Base-by-base conservation (phyloP, 1,284 basidiomycete genomes). In the Moesziomyces parantarcticus region DNA sequence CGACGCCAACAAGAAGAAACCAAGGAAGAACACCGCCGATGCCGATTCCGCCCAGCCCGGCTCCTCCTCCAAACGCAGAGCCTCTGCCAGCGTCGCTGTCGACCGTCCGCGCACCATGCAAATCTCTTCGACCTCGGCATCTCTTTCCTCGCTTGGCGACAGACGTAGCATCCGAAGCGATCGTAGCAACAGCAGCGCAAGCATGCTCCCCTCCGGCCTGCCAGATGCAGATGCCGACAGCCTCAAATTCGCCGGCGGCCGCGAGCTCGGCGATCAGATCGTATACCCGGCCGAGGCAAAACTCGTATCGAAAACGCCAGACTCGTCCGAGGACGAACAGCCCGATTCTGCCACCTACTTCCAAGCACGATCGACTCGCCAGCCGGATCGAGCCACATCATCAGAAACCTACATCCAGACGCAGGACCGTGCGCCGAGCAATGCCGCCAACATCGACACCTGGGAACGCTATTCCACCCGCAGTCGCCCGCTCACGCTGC, bases 401-500 rank as follows among this genome's bases (percentile, higher is more conserved):
- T 48, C 54, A 14, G 54, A 55, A 14, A 32, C 53, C 8, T 53
- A 69, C 60, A 64, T 69, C 60, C 56, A 60, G 36, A 64, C 67
- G 1, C 57, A 63, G 20, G 56, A 69, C 18, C 51, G 67, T 5
- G 50, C 23, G 47, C 65, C 65, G 1, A 61, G 36, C 14, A 61
- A 59, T 21, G 45, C 53, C 3, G 60, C 57, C 45, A 51, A 69
- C 49, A 60, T 71, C 29, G 68, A 71, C 34, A 57, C 50, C 23
- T 71, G 62, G 68, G 68, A 71, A 29, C 57, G 61, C 46, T 71
- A 61, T 26, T 65, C 68, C 10, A 65, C 61, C 1, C 53, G 68
- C 11, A 71, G 68, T 45, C 53, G 68, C 6, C 68, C 68, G 14
- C 55, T 65, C 50, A 71, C 68, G 5, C 42, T 71, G 6, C 58